phyloP scores from a whole-genome alignment of 164 flowering plant genomes.

The Amborella trichopoda region DNA sequence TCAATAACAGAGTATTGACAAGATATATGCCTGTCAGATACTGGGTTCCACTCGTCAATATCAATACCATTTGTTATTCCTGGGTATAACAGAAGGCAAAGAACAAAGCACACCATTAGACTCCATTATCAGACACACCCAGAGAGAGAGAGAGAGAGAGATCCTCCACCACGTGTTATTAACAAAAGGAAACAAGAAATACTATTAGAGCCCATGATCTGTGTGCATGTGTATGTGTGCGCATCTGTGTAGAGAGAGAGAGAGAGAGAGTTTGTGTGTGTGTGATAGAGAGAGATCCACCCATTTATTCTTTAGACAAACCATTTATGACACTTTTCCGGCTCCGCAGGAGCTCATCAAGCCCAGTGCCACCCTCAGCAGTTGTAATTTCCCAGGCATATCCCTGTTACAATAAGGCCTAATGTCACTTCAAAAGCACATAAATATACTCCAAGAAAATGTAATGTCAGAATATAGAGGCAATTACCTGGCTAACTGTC shows the following conservation, averaged over 20 bases:
- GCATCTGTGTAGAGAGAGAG: no score
- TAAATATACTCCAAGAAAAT: background rate
- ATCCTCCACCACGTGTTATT: background rate
- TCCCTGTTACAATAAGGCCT: conserved; percentile 38
- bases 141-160: no score
- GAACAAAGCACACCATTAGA: background rate
- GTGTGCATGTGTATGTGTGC: no score
- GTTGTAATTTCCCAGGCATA: conserved; percentile 97
- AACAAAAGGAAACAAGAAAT: background rate
- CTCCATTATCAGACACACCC: background rate
- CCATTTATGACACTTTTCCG: conserved; percentile 70
- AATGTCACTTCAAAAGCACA: background rate
- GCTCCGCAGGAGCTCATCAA: conserved; percentile 56
- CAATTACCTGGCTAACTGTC: conserved; percentile 82
- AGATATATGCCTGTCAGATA: conserved; percentile 53
- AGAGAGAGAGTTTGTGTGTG: no score
- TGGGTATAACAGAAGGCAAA: conserved; percentile 18
- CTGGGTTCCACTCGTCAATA: conserved; percentile 74
- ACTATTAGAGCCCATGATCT: background rate
- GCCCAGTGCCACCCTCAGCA: conserved; percentile 85
- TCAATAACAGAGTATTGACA: conserved; percentile 56
- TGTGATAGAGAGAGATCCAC: no score
- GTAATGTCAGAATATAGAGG: background rate
- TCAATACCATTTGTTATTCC: conserved; percentile 92
- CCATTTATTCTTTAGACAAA: no score